Conservation (phyloP, 768 basidiomycete species). For the Suillus cothurnatus region DNA sequence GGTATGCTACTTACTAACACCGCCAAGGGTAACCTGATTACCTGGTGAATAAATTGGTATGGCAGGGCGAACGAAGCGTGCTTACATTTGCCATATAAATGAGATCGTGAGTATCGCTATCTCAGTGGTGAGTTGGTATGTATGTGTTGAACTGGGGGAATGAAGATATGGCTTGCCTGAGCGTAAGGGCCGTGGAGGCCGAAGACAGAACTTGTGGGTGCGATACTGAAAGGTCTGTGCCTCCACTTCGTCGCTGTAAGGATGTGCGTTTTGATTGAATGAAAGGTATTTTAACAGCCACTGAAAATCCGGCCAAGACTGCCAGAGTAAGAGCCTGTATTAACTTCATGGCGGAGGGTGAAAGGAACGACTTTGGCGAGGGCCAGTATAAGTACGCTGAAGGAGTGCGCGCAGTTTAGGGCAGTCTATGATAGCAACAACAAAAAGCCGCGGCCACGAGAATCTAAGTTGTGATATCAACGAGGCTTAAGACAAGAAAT, state of each 20-base stretch:
- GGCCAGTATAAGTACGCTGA: not conserved
- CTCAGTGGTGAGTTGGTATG: constrained; percentile 20
- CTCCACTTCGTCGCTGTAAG: constrained; percentile 41
- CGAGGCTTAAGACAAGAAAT: not conserved
- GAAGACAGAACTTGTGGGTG: constrained; percentile 27
- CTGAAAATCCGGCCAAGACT: constrained; percentile 39
- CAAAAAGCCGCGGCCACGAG: not conserved
- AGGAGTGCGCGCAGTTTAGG: not conserved
- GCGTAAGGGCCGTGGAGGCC: constrained; percentile 19
- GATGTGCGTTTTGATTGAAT: constrained; percentile 42
- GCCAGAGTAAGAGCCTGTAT: constrained; percentile 37
- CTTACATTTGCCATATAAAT: constrained; percentile 79
- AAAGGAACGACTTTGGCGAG: constrained; percentile 6
- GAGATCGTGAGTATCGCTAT: constrained; percentile 73
- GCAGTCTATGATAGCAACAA: constrained; percentile 6
- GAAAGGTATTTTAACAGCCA: constrained; percentile 51
- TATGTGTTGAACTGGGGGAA: not conserved
- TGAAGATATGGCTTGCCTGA: constrained; percentile 21
- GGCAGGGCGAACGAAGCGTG: constrained; percentile 7
- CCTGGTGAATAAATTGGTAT: not conserved
- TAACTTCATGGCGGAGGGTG: constrained; percentile 40
- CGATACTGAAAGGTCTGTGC: constrained; percentile 19
- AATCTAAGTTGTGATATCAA: constrained; percentile 2
- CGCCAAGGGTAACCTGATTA: constrained; percentile 66
- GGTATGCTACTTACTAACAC: constrained; percentile 46